Base-by-base conservation (phyloP, 2,329 filamentous ascomycete species). In the Coniochaeta prunicola region DNA sequence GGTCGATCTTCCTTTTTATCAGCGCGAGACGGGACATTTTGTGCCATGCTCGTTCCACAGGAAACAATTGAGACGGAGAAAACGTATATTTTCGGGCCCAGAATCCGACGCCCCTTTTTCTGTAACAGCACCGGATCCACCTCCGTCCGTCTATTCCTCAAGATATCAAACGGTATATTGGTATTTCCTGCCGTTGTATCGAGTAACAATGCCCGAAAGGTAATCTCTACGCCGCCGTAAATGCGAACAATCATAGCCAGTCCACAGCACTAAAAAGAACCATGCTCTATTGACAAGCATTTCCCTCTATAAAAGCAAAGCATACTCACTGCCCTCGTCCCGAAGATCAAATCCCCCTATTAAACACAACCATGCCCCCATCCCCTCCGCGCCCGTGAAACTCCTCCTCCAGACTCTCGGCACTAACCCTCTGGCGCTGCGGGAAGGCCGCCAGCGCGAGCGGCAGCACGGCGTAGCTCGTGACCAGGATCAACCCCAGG, bases 361-460 rank as follows among this genome's bases (percentile, higher is more conserved):
- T 97, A 75, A 99, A 97, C 71, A 96, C 91, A n/a, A 99, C 90
- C 77, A 91, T 80, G 0, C 90, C 92, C 58, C 83, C 83, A 63
- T 88, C 83, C 0, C 92, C 93, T 33, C 91, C 92, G 59, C 83
- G 84, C 7, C 85, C 88, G 75, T 88, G 88, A 72, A 99, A 97
- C 74, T 96, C 90, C 63, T 88, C 80, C 79, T 97, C 94, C 59
- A 99, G 76, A 56, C 78, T 85, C 31, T 84, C 81, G 1, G 89
- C 92, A 63, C 81, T 83, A 45, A 97, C 89, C 63, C 84, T 84
- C 78, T 99, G 91, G 63, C 92, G 81, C 76, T 97, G 92, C 4
- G 94, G 94, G 76, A 99, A 99, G 2, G 91, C 91, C 9, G 87
- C 94, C 57, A 99, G 78, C 17, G 94, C 94, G 62, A 97, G 78